Base-by-base conservation (phyloP, 2,329 filamentous ascomycete species). In the Colletotrichum sp. region DNA sequence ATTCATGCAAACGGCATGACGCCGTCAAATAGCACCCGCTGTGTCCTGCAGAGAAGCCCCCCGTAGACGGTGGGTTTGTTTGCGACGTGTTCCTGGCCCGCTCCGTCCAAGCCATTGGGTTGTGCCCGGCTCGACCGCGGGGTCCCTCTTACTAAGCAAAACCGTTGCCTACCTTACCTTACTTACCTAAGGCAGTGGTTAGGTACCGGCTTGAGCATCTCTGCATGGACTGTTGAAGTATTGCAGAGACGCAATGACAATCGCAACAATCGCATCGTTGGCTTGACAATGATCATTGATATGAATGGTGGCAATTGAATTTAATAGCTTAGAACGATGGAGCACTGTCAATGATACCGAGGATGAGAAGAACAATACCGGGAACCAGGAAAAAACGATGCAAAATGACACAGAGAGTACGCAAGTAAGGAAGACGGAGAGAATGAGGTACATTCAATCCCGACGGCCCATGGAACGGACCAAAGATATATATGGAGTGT, bases 1-100 rank as follows among this genome's bases (percentile, higher is more conserved):
- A 32, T 36, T 72, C 73, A 76, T 76, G 73, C 69, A 59, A 75
- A 68, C 57, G 69, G 69, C 69, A 72, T 72, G 63, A 75, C 39
- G 69, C 62, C 72, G 69, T 44, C 39, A 27, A 63, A 67, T 72
- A 44, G 62, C 49, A 39, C 32, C 63, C 61, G 59, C 57, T 34
- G 25, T 30, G 57, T 59, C 27, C 27, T 52, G 57, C 57, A 32
- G 30, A 22, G 27, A 36, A 27, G 66, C 12, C 61, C 74, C 69
- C 64, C 34, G 64, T 71, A n/a, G 44, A 32, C 39, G 61, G 44
- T 71, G 69, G 69, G n/a, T 57, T 61, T 61, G 57, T 55, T 73
- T 29, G 49, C 74, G 32, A 74, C 73, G 57, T 68, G 27, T 73
- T 65, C 73, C 73, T 76, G 70, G 73, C 62, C 68, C 49, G 65